Evolutionary conservation across 2,329 filamentous ascomycete species (phyloP), one percentile per base, ranked within the genome.

Genomic region (Trichoderma guizhouense): DNA sequence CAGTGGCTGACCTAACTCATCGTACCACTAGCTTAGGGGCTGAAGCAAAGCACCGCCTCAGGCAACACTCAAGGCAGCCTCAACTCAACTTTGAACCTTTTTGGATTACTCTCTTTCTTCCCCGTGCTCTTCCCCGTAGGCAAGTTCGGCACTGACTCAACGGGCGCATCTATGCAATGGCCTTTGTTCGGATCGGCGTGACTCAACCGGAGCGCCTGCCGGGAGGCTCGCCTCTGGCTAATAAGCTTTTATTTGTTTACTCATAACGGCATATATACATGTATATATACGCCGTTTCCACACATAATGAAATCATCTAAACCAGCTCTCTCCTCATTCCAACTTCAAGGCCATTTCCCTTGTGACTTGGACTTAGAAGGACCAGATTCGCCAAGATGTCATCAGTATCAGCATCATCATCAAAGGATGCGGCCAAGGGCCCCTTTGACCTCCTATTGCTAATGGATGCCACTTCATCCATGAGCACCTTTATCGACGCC

Each of bases 391-490:
- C 28, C 14, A 74, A 57, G 69, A 77, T 76, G 75, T 72, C 73
- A 7, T 68, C 36, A 8, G 65, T 28, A 21, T 73, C 74, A n/a
- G 72, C 73, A 11, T 64, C 36, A 6, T 67, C 36, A 21, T 73
- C 74, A n/a, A 43, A 61, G 15, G 57, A 61, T n/a, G 39, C 15
- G 70, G 55, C 64, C 64, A 39, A n/a, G 4, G 74, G 75, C 24
- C 71, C 76, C 5, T 84, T 84, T 71, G 85, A 87, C 75, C 80
- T 87, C 5, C 76, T 86, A 21, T 79, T 86, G 72, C 74, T 87
- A 60, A 83, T 82, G 11, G 84, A 86, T 74, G 84, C 83, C 24
- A 86, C 84, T 0, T 78, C 74, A 15, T 86, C 84, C 18, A 86
- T 86, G 84, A 72, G 74, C 36, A 73, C 65, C 32, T 87, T 84